These are phyloP conservation scores for Globisporangium nagaii DNA, from an alignment of 352 stramenopile genomes.

Conservation along the genomic window DNA sequence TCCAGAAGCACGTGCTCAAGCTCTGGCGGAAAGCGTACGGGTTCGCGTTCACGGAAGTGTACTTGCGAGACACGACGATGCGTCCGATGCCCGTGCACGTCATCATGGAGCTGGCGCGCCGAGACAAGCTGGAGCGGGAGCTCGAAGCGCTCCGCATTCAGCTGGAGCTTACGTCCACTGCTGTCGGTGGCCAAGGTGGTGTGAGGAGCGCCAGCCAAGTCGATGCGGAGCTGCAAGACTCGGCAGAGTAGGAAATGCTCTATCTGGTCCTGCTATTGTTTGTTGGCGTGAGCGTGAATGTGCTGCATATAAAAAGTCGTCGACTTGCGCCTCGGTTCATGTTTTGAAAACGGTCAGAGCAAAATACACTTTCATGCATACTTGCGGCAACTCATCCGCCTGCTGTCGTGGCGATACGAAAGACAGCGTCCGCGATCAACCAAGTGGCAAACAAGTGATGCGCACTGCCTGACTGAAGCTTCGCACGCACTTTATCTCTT, in stretches of 20 bases:
- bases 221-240: neutral
- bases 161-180: constrained; percentile 30
- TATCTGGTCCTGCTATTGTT: too few species aligned
- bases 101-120: constrained; percentile 54
- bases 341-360: too few species aligned
- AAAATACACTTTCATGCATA: too few species aligned
- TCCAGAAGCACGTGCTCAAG: constrained; percentile 37
- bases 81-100: constrained; percentile 51
- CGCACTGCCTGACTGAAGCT: neutral
- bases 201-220: constrained; percentile 3
- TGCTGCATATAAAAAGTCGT: too few species aligned
- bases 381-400: too few species aligned
- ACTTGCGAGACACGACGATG: constrained; percentile 35
- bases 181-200: neutral
- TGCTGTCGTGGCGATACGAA: too few species aligned
- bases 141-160: constrained; percentile 31
- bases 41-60: constrained; percentile 53
- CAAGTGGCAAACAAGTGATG: too few species aligned
- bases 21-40: constrained; percentile 56
- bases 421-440: too few species aligned
- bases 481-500: constrained; percentile 30
- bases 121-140: constrained; percentile 25
- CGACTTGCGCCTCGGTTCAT: too few species aligned
- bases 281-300: too few species aligned
- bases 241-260: neutral